Percentiles rank a stretch among this genome's conserved stretches.
Conservation (phyloP, 169 alveolate species). For the Eimeria tenella region DNA sequence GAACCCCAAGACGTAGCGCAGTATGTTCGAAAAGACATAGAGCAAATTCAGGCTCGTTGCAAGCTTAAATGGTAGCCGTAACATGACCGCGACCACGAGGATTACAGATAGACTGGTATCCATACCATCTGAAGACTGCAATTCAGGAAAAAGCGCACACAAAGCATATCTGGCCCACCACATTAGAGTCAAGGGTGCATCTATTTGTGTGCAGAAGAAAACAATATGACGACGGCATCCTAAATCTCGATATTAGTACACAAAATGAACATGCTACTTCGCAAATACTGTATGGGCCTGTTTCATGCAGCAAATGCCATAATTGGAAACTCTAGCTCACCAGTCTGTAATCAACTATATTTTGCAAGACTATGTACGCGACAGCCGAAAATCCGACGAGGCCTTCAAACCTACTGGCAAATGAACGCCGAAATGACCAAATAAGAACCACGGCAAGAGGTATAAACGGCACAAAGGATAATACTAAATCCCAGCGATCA, state of each 20-base stretch:
- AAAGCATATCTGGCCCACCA: neutral
- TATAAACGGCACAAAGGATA: conserved; percentile 10
- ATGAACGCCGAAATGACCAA: conserved; percentile 54
- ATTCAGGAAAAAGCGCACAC: neutral
- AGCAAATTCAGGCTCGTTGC: conserved; percentile 51
- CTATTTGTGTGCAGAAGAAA: no score
- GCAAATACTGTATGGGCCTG: neutral
- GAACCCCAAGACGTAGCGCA: conserved; percentile 67
- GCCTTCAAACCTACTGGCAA: conserved; percentile 55
- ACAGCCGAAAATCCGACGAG: conserved; percentile 18
- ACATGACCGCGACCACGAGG: conserved; percentile 65
- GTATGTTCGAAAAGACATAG: conserved; percentile 25
- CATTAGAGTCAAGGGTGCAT: neutral
- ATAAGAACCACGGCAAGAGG: neutral
- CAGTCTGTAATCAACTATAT: conserved; percentile 51
- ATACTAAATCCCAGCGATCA: neutral
- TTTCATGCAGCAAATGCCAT: neutral
- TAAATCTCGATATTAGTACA: neutral
- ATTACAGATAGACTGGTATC: conserved; percentile 41
- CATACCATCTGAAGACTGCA: conserved; percentile 68
- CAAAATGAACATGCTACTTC: neutral
- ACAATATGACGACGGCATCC: neutral
- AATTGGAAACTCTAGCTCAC: neutral
- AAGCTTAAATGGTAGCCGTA: conserved; percentile 67
- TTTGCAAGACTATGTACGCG: conserved; percentile 52